Evolutionary conservation across 805 yeast species (phyloP).

Genomic region (Wickerhamiella azymoides): DNA sequence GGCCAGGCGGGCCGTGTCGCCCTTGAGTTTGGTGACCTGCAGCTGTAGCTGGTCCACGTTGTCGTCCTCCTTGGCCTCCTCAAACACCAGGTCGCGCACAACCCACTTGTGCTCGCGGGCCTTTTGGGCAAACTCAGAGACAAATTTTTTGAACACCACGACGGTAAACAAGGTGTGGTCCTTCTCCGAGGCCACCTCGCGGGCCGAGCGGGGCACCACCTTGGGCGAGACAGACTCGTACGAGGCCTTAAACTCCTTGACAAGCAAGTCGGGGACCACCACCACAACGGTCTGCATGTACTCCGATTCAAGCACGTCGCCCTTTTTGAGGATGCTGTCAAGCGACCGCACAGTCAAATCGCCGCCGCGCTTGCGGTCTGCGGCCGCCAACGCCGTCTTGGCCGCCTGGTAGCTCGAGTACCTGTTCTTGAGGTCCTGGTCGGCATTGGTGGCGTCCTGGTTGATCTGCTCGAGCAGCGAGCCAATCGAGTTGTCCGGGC

Average conservation of each 20-base stretch:
- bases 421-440: conserved; percentile 69
- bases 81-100: conserved; percentile 83
- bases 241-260: conserved; percentile 43
- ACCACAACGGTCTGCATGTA: conserved; percentile 73
- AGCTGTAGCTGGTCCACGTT: conserved; percentile 60
- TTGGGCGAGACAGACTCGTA: conserved; percentile 69
- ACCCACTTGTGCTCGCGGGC: conserved; percentile 79
- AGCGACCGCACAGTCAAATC: conserved; percentile 82
- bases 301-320: conserved; percentile 78
- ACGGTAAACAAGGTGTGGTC: conserved; percentile 66
- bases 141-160: conserved; percentile 72
- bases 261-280: conserved; percentile 65
- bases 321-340: conserved; percentile 73
- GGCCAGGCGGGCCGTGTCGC: conserved; percentile 70
- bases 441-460: conserved; percentile 68
- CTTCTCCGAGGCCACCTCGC: conserved; percentile 50
- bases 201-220: conserved; percentile 88
- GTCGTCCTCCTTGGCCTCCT: conserved; percentile 58
- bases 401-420: conserved; percentile 67
- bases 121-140: conserved; percentile 50
- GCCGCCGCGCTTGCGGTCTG: conserved; percentile 87
- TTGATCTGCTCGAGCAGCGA: conserved; percentile 59
- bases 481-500: conserved; percentile 69
- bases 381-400: conserved; percentile 67
- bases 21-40: conserved; percentile 52